Evolutionary conservation across 2,329 filamentous ascomycete genomes (phyloP), one percentile per base, ranked within the genome.

Genomic region (Neopestalotiopsis rosae): DNA sequence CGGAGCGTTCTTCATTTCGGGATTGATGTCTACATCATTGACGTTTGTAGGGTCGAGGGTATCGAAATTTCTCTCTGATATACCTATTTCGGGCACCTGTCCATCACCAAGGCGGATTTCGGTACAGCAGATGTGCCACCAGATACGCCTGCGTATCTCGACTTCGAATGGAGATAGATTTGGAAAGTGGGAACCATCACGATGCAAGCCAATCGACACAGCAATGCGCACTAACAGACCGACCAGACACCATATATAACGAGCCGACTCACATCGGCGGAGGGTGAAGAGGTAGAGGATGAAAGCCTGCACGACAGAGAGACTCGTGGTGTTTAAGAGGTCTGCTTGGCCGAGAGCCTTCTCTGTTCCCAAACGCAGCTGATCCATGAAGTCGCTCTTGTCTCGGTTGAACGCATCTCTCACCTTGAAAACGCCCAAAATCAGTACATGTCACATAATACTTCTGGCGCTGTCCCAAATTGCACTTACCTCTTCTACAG

Each of bases 61-160:
- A 74, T 92, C 90, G 72, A 88, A 92, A 12, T 84, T 84, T 13
- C 85, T 83, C 63, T 87, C 83, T 2, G 84, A 77, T 57, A 92
- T 89, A 0, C 86, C 87, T 2, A 88, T 86, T 69, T 91, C 89
- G 28, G 87, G 88, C 0, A 89, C 89, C 74, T 91, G 88, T 69
- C 91, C 88, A 73, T 91, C 89, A 0, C 88, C 87, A 1, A 89
- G 84, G 69, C 89, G 81, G 3, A 85, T 83, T 74, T 92, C 90
- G 0, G 92, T 78, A 14, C 90, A 81, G 72, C 86, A 89, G 2
- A 90, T 76, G 69, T 87, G 84, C 86, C 88, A 90, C 88, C 88
- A 91, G 5, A 89, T 77, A 38, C 88, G 80, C 69, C 88, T 81
- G 24, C 88, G 81, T 81, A 89, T 87, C 75, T 91, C 89, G 4